Evolutionary conservation across 2,329 filamentous ascomycete genomes (phyloP).

Genomic region (Lojkania enalia): DNA sequence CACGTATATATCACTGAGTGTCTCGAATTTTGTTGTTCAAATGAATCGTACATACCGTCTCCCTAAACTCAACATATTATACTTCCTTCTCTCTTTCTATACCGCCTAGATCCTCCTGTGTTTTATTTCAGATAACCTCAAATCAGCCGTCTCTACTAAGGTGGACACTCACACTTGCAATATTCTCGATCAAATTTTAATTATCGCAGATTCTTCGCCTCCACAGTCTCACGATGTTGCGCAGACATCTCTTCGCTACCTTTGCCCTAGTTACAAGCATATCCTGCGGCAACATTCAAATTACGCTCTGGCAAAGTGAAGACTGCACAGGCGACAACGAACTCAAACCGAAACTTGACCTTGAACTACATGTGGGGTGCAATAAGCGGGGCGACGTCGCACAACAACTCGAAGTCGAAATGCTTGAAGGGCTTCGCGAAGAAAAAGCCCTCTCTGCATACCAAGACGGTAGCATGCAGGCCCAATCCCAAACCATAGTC

Average conservation of each 20-base stretch:
- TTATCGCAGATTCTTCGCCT: not conserved
- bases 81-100: too few species aligned
- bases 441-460: constrained; percentile 4
- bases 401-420: constrained; percentile 8
- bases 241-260: not conserved
- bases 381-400: constrained; percentile 8
- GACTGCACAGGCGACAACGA: constrained; percentile 6
- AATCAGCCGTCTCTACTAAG: not conserved
- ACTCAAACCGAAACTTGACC: constrained; percentile 6
- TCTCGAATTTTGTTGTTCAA: too few species aligned
- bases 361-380: constrained; percentile 6
- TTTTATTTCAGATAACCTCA: too few species aligned
- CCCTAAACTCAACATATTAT: too few species aligned
- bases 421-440: not conserved
- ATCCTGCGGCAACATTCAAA: constrained; percentile 1
- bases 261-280: not conserved
- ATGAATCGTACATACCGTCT: too few species aligned
- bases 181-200: not conserved
- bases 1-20: too few species aligned
- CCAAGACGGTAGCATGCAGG: constrained; percentile 3
- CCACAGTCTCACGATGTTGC: not conserved
- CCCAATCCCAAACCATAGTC: constrained; percentile 8
- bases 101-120: too few species aligned
- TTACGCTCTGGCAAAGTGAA: constrained; percentile 1
- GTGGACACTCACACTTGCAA: not conserved